A percentile compares a stretch with the other conserved stretches of the same genome.
These are phyloP conservation scores for Lolium rigidum DNA, from an alignment of 176 grass and related monocot genomes.

Conservation along the genomic window DNA sequence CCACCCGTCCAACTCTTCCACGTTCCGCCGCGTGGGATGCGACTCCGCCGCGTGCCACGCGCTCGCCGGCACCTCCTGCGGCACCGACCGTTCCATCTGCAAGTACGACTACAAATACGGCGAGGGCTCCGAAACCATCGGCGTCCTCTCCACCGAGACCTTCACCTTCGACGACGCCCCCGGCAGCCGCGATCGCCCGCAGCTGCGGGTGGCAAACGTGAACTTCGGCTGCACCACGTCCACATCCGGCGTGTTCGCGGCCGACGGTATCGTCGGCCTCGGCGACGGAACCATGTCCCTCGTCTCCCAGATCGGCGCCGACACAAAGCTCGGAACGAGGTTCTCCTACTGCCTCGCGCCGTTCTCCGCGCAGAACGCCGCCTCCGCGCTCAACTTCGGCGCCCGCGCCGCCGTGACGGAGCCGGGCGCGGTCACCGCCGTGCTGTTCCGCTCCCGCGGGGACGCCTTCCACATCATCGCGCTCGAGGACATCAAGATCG, in stretches of 20 bases:
- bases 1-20: too few relatives aligned
- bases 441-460: background rate
- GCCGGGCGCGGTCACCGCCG: conserved; percentile 32
- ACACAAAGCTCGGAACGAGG: conserved; percentile 27
- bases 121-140: conserved; percentile 44
- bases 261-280: conserved; percentile 58
- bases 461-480: conserved; percentile 49
- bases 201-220: conserved; percentile 17
- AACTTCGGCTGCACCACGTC: conserved; percentile 55
- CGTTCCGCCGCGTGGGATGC: too few relatives aligned
- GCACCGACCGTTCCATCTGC: conserved; percentile 35
- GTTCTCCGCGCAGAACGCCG: conserved; percentile 16
- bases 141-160: conserved; percentile 62
- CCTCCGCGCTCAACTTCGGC: conserved; percentile 62
- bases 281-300: conserved; percentile 50
- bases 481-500: conserved; percentile 51
- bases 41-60: background rate
- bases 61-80: conserved; percentile 32
- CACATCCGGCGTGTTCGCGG: conserved; percentile 12
- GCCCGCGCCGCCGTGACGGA: conserved; percentile 42
- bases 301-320: conserved; percentile 36
- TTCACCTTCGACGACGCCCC: conserved; percentile 46
- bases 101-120: conserved; percentile 50
- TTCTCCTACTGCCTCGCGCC: conserved; percentile 83
- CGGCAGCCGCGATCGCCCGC: background rate